phyloP scores from a whole-genome alignment of 306 rosid species.

The Quercus aquifolioides region DNA sequence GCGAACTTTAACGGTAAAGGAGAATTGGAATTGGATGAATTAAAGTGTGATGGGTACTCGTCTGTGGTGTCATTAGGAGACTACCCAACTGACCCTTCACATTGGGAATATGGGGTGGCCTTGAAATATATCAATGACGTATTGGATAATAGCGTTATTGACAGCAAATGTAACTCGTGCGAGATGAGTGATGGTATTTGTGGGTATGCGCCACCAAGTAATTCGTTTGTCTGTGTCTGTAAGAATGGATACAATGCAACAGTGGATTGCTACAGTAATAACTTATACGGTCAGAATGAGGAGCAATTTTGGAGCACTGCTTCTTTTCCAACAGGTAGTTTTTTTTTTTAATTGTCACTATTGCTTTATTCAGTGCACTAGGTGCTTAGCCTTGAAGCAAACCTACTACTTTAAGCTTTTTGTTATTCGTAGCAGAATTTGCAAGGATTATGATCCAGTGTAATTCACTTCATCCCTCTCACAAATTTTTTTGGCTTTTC shows the following conservation, averaged over 20 bases:
- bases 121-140: constrained; percentile 41
- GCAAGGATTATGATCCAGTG: too few relatives aligned
- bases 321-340: constrained; percentile 31
- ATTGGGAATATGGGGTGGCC: constrained; percentile 58
- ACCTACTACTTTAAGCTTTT: neutral
- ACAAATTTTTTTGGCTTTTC: too few relatives aligned
- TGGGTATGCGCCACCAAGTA: constrained; percentile 40
- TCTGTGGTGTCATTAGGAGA: constrained; percentile 52
- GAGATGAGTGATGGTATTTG: constrained; percentile 65
- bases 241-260: constrained; percentile 47
- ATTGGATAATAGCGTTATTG: constrained; percentile 33
- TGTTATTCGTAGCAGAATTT: neutral
- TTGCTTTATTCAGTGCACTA: neutral
- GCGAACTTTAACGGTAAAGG: constrained; percentile 43
- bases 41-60: constrained; percentile 40
- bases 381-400: neutral
- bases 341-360: neutral
- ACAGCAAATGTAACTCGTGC: constrained; percentile 42
- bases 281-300: constrained; percentile 14
- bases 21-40: constrained; percentile 37
- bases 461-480: too few relatives aligned
- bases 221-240: constrained; percentile 57
- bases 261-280: constrained; percentile 36
- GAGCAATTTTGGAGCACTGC: constrained; percentile 29
- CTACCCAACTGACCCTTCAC: constrained; percentile 43